A percentile compares a stretch with the other conserved stretches of the same genome.
Evolutionary conservation across 768 basidiomycete genomes (phyloP).

Genomic region (Amanita polypyramis): DNA sequence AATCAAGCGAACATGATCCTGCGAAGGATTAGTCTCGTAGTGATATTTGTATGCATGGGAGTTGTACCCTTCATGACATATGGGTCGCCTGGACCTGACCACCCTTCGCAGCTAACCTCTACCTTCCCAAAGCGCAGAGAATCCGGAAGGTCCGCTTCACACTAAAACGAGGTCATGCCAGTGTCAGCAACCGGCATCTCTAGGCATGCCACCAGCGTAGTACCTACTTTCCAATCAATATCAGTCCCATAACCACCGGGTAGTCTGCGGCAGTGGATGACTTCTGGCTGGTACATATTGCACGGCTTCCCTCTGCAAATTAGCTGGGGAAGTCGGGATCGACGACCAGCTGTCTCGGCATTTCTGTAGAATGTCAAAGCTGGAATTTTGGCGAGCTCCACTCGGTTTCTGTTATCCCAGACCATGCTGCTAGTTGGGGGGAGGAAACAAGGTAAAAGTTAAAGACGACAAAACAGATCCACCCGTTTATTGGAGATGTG

Average conservation of each 20-base stretch:
- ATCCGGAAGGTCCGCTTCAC: slow-evolving; percentile 83
- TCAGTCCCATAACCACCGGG: slow-evolving; percentile 64
- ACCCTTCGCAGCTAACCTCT: slow-evolving; percentile 86
- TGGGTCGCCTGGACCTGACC: slow-evolving; percentile 71
- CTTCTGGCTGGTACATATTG: slow-evolving; percentile 67
- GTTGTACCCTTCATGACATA: slow-evolving; percentile 72
- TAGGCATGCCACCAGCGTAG: background rate
- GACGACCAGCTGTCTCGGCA: slow-evolving; percentile 49
- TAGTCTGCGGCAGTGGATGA: slow-evolving; percentile 73
- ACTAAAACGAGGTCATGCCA: slow-evolving; percentile 36
- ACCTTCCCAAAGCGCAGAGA: slow-evolving; percentile 76
- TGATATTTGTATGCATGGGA: background rate
- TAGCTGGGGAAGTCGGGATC: slow-evolving; percentile 72
- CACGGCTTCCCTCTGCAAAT: slow-evolving; percentile 76
- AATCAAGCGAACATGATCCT: slow-evolving; percentile 87
- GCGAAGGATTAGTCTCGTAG: background rate
- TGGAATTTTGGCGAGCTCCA: slow-evolving; percentile 62
- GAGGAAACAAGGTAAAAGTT: background rate
- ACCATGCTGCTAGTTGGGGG: slow-evolving; percentile 29
- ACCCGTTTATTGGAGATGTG: background rate
- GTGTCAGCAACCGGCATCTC: no score
- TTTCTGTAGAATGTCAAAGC: slow-evolving; percentile 74
- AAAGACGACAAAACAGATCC: background rate
- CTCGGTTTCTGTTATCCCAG: slow-evolving; percentile 27
- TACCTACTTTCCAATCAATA: slow-evolving; percentile 79